A percentile compares a stretch with the other conserved stretches of the same genome.
These are phyloP conservation scores for Cryphonectria parasitica DNA, from an alignment of 2,329 filamentous ascomycete species.

Conservation along the genomic window DNA sequence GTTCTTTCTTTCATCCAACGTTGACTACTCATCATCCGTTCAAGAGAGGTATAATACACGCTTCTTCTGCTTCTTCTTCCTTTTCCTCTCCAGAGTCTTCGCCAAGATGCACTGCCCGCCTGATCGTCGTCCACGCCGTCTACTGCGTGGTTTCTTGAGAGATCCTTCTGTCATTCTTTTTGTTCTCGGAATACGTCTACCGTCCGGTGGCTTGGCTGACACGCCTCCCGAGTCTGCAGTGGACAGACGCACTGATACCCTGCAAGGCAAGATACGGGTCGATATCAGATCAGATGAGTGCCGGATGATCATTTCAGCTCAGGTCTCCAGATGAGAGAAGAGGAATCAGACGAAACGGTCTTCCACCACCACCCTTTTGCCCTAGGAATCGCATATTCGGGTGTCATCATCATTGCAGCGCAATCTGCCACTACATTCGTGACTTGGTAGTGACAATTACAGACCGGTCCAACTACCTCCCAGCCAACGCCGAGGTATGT, in stretches of 20 bases:
- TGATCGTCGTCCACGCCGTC: background rate
- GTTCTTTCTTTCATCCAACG: background rate
- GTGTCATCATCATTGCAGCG: background rate
- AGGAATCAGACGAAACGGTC: background rate
- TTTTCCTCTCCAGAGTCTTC: background rate
- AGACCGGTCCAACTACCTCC: background rate
- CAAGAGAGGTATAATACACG: background rate
- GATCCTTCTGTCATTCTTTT: background rate
- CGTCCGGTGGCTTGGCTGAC: slow-evolving; percentile 6
- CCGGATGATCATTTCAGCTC: background rate
- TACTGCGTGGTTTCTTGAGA: background rate
- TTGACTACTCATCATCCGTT: background rate
- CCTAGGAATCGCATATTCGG: background rate
- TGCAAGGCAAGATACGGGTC: slow-evolving; percentile 5
- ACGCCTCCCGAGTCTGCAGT: background rate
- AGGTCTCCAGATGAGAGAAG: background rate
- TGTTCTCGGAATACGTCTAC: slow-evolving; percentile 4
- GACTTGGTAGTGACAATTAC: background rate
- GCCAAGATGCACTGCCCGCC: slow-evolving; percentile 1
- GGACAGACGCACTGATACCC: slow-evolving; percentile 7
- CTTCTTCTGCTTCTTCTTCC: background rate
- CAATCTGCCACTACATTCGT: background rate
- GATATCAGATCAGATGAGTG: background rate
- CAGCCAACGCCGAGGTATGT: background rate
- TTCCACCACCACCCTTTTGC: background rate